Conservation (phyloP, 805 yeast genomes). For the Metschnikowia colocasiae region DNA sequence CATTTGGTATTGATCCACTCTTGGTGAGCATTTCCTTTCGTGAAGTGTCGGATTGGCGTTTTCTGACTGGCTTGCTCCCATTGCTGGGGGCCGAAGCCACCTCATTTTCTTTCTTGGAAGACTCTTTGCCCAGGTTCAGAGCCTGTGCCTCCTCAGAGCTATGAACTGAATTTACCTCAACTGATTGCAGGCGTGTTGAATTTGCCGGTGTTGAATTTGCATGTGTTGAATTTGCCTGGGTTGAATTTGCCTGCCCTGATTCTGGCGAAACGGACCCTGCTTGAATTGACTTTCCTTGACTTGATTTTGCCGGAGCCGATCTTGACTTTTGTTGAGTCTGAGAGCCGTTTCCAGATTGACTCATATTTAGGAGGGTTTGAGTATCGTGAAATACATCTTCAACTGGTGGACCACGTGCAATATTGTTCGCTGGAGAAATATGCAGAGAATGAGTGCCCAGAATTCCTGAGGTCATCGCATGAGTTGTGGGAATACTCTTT, state of each 20-base stretch:
- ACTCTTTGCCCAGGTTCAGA: background rate
- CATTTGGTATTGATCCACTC: background rate
- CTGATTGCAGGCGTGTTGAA: background rate
- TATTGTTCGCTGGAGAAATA: background rate
- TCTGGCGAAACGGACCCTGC: background rate
- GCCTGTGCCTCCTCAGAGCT: background rate
- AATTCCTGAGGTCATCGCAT: background rate
- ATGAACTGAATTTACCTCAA: background rate
- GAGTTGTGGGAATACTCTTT: background rate
- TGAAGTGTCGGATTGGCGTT: background rate
- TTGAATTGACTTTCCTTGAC: background rate
- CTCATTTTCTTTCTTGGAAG: background rate
- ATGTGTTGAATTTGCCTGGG: background rate
- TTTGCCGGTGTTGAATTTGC: too few species aligned
- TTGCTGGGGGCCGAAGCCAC: background rate
- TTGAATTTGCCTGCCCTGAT: background rate
- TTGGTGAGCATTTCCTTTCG: background rate
- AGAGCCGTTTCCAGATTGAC: background rate
- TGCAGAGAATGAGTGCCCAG: background rate
- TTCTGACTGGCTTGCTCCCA: background rate
- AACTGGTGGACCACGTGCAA: background rate
- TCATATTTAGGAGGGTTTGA: background rate
- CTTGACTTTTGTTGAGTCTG: too few species aligned
- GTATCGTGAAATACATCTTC: constrained; percentile 5
- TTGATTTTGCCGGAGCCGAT: background rate